Evolutionary conservation across 2,329 filamentous ascomycete species (phyloP).

Genomic region (Ophiognomonia clavigignenti-juglandacearum): DNA sequence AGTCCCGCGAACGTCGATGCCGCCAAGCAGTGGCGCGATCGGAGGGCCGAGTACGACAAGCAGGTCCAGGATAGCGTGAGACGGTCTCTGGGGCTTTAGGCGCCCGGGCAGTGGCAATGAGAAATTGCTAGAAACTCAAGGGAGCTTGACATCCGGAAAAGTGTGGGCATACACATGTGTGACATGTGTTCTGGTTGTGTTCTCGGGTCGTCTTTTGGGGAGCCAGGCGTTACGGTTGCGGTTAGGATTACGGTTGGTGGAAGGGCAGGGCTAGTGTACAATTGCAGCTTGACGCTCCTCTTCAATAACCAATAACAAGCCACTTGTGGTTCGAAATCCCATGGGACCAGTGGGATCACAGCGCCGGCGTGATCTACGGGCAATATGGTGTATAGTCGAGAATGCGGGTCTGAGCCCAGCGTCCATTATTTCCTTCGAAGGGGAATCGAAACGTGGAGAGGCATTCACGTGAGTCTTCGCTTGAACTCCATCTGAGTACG

Average conservation of each 20-base stretch:
- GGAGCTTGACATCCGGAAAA: background rate
- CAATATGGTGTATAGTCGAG: too few relatives aligned
- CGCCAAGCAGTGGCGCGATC: constrained; percentile 91
- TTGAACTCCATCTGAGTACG: too few relatives aligned
- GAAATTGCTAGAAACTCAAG: background rate
- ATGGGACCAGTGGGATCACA: too few relatives aligned
- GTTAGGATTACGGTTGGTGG: background rate
- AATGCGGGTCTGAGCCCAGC: too few relatives aligned
- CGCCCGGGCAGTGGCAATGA: background rate
- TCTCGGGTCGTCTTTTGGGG: background rate
- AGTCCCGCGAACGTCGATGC: constrained; percentile 95
- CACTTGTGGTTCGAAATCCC: too few relatives aligned
- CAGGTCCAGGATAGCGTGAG: constrained; percentile 80
- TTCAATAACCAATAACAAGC: background rate
- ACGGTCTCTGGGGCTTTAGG: constrained; percentile 67
- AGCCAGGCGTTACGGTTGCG: background rate
- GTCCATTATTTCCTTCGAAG: too few relatives aligned
- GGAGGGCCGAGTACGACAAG: constrained; percentile 76
- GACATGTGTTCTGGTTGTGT: background rate
- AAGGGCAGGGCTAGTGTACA: background rate
- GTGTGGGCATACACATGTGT: background rate
- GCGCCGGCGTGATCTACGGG: too few relatives aligned
- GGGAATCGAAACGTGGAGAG: too few relatives aligned
- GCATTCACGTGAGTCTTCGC: too few relatives aligned
- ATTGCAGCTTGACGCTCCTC: background rate